phyloP scores from a whole-genome alignment of 305 asterid species.

The Euphrasia arctica region DNA sequence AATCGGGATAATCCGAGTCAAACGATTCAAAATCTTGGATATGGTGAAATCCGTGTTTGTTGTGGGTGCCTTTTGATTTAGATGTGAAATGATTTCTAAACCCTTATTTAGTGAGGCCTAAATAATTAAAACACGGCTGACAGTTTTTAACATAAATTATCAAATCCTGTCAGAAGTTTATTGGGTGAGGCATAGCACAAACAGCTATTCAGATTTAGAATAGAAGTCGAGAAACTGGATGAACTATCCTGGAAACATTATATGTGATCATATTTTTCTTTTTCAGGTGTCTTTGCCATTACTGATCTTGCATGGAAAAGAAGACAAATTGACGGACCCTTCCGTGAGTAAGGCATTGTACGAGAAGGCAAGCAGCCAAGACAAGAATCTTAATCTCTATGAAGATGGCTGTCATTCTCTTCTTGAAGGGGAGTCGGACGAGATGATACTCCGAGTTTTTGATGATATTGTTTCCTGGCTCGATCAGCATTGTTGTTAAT shows the following conservation, averaged over 20 bases:
- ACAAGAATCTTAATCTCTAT: conserved; percentile 74
- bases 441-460: conserved; percentile 47
- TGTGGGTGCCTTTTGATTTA: too few relatives aligned
- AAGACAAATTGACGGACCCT: conserved; percentile 78
- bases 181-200: too few relatives aligned
- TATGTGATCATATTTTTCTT: too few relatives aligned
- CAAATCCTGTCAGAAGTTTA: too few relatives aligned
- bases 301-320: conserved; percentile 74
- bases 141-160: too few relatives aligned
- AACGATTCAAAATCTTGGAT: too few relatives aligned
- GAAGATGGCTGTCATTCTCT: conserved; percentile 68
- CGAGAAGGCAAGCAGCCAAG: conserved; percentile 72
- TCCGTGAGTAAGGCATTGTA: conserved; percentile 67
- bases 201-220: neutral
- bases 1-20: too few relatives aligned
- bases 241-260: too few relatives aligned
- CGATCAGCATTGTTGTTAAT: conserved; percentile 41
- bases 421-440: conserved; percentile 88
- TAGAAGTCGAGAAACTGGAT: neutral
- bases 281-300: conserved; percentile 74
- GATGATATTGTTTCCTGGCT: conserved; percentile 82
- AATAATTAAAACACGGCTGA: too few relatives aligned
- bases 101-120: too few relatives aligned
- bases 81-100: too few relatives aligned
- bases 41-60: too few relatives aligned